Evolutionary conservation across 106 monocot genomes (phyloP), one percentile per base, ranked within the genome.

Genomic region (Cymbidium sinense): DNA sequence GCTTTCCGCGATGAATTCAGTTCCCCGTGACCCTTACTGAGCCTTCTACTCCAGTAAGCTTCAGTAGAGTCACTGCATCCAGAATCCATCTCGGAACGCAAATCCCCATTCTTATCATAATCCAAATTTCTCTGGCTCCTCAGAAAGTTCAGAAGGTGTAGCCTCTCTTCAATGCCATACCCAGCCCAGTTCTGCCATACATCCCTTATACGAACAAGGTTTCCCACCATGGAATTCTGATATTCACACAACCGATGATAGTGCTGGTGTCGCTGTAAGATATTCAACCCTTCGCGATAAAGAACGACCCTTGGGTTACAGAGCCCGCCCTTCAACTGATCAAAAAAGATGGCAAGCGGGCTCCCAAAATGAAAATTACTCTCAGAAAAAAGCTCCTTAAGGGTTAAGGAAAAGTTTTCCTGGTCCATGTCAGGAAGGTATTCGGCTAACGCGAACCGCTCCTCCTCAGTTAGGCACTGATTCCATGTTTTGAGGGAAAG

Each of bases 371-470:
- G 90, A 64, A 95, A 90, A 76, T 90, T 90, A 9, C 76, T 51
- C 0, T 88, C 93, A 1, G 82, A 73, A 12, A 95, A 77, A 15
- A 95, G 88, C 77, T 95, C 95, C 17, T 43, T 82, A 4, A 95
- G 79, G 11, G 95, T 95, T 47, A 61, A 34, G 4, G 61, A 50
- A 71, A 88, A 92, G 23, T 82, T 90, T 77, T 88, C 85, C 41
- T 82, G 83, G 77, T 95, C 93, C 85, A 93, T 81, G 43, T 95
- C 92, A 10, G 95, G 95, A 15, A 95, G 83, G 43, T 82, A 84
- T n/a, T 82, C 85, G 0, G 92, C 55, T 0, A 95, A 84, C 18
- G 79, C 78, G 39, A 89, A 77, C 27, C 95, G 81, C 37, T 95
- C 95, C 36, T 92, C 87, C 80, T 95, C 95, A 2, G 87, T 76